phyloP scores from a whole-genome alignment of 139 green algal genomes.

The Monoraphidium neglectum region DNA sequence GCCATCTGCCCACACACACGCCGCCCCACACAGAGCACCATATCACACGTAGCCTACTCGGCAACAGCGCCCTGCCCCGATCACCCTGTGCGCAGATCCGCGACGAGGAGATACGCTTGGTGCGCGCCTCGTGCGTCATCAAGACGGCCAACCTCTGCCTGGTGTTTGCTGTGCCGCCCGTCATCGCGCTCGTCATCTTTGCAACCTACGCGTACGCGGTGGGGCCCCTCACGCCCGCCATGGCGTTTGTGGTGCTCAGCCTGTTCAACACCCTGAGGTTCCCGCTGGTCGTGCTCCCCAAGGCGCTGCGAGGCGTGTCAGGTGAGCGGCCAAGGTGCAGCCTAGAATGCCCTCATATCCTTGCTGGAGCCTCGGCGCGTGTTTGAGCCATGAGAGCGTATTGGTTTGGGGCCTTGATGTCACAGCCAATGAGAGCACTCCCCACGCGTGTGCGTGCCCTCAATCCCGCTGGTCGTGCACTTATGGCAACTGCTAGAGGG shows the following conservation, averaged over 20 bases:
- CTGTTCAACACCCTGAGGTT: conserved; percentile 85
- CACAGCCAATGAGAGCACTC: neutral
- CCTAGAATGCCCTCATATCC: too few relatives aligned
- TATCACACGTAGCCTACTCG: too few relatives aligned
- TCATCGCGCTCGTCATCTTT: conserved; percentile 60
- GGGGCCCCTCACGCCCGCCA: conserved; percentile 41
- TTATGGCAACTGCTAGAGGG: conserved; percentile 37
- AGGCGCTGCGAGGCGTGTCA: conserved; percentile 61
- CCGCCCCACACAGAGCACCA: too few relatives aligned
- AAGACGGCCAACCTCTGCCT: conserved; percentile 72
- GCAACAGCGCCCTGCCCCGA: neutral
- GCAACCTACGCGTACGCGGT: conserved; percentile 59
- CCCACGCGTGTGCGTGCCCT: neutral
- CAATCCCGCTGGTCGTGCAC: too few relatives aligned
- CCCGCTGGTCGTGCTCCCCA: conserved; percentile 79
- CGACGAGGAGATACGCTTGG: conserved; percentile 40
- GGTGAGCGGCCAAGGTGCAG: conserved; percentile 5
- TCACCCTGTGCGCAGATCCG: conserved; percentile 37
- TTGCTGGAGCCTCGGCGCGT: too few relatives aligned
- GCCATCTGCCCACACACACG: too few relatives aligned
- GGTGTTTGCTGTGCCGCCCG: conserved; percentile 64
- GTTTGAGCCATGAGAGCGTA: neutral
- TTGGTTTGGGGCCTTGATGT: neutral
- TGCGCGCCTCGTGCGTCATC: conserved; percentile 45
- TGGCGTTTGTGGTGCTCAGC: conserved; percentile 73